A percentile compares a stretch with the other conserved stretches of the same genome.
Evolutionary conservation across 257 asterid genomes (phyloP).

Genomic region (Solanum lycopersicoides): DNA sequence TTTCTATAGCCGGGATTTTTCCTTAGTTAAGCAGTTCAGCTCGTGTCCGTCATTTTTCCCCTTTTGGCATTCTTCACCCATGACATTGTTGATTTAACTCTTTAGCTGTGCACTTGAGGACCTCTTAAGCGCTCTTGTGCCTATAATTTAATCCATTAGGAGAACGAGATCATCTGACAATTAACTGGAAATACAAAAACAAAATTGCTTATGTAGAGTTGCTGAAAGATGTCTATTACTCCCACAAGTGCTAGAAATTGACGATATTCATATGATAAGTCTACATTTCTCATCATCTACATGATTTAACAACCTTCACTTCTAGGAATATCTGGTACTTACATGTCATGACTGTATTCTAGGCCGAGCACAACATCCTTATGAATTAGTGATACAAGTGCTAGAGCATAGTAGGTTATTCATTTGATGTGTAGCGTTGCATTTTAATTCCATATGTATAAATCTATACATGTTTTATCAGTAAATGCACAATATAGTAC

Average conservation of each 20-base stretch:
- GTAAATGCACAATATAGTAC: neutral
- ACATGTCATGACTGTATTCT: neutral
- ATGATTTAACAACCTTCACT: neutral
- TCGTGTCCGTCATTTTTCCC: neutral
- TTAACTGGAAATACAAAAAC: neutral
- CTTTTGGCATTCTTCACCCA: neutral
- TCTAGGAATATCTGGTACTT: neutral
- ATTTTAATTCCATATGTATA: neutral
- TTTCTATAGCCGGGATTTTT: neutral
- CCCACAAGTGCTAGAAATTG: neutral
- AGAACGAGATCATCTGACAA: neutral
- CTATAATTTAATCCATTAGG: neutral
- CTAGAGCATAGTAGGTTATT: neutral
- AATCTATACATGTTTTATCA: neutral
- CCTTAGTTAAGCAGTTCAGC: neutral
- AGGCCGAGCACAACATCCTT: neutral
- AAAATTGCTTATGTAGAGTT: neutral
- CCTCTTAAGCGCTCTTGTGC: neutral
- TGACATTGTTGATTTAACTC: neutral
- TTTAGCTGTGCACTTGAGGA: neutral
- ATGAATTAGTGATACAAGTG: neutral
- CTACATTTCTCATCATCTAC: neutral
- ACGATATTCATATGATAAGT: neutral
- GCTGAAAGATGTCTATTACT: neutral
- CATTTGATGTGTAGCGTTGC: neutral